A percentile compares a stretch with the other conserved stretches of the same genome.
Evolutionary conservation across 208 protist species (phyloP).

Genomic region (Trichomonas vaginalis): DNA sequence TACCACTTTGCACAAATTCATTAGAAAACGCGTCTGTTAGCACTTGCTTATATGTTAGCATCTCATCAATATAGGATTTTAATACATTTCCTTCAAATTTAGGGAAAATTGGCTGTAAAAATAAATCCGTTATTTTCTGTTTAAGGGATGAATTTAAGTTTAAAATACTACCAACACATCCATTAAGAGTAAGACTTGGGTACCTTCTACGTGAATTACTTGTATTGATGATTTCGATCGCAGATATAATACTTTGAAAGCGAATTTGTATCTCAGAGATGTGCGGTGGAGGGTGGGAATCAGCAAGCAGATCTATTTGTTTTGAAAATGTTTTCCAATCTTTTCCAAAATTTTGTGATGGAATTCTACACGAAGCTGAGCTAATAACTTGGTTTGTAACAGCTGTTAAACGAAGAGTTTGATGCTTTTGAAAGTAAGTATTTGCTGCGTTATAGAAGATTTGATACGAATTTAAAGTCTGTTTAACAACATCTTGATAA

Average conservation of each 20-base stretch:
- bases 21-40: neutral
- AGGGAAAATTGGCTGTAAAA: neutral
- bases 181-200: neutral
- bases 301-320: neutral
- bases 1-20: constrained; percentile 14
- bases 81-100: neutral
- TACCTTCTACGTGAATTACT: neutral
- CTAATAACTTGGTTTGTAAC: neutral
- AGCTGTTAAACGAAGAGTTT: neutral
- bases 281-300: neutral
- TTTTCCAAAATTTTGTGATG: neutral
- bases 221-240: neutral
- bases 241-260: neutral
- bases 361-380: neutral
- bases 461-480: neutral
- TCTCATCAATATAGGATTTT: neutral
- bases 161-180: neutral
- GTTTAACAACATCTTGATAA: neutral
- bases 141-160: neutral
- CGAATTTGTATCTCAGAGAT: neutral
- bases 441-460: neutral
- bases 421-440: neutral
- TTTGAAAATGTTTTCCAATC: neutral
- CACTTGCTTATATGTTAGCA: neutral
- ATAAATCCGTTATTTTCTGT: neutral